These are phyloP conservation scores for Caloboletus firmus DNA, from an alignment of 1,284 basidiomycete species.

Conservation along the genomic window DNA sequence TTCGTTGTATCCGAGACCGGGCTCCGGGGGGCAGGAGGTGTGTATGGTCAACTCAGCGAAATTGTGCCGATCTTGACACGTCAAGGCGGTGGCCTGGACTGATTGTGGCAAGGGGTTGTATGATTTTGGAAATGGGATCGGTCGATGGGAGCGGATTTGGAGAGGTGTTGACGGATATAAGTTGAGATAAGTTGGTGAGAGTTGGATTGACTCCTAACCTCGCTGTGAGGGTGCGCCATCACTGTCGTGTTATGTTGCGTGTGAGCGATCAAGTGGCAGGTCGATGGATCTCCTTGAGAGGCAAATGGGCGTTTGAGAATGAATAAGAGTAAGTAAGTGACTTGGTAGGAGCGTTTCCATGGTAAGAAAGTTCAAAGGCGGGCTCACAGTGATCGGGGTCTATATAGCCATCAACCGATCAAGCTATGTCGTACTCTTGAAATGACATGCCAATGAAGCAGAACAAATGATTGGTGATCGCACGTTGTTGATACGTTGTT, in stretches of 20 bases:
- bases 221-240: constrained; percentile 20
- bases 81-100: constrained; percentile 20
- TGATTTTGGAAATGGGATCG: constrained; percentile 13
- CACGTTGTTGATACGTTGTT: constrained; percentile 31
- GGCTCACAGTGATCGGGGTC: constrained; percentile 20
- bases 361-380: constrained; percentile 27
- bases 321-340: constrained; percentile 8
- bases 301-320: constrained; percentile 10
- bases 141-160: constrained; percentile 16
- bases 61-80: constrained; percentile 7
- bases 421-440: constrained; percentile 25
- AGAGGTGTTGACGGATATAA: constrained; percentile 25
- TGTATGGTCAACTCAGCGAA: constrained; percentile 17
- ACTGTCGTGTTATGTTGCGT: constrained; percentile 1
- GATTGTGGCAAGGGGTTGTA: constrained; percentile 9
- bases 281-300: neutral
- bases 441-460: constrained; percentile 26
- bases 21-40: neutral
- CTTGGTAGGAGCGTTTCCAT: constrained; percentile 30
- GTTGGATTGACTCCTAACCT: constrained; percentile 11
- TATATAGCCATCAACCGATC: constrained; percentile 25
- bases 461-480: constrained; percentile 26
- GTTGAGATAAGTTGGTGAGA: constrained; percentile 10
- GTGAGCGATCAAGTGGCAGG: constrained; percentile 11
- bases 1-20: neutral